Evolutionary conservation across 2,329 filamentous ascomycete genomes (phyloP), one percentile per base, ranked within the genome.

Genomic region (Xylogone sp.): DNA sequence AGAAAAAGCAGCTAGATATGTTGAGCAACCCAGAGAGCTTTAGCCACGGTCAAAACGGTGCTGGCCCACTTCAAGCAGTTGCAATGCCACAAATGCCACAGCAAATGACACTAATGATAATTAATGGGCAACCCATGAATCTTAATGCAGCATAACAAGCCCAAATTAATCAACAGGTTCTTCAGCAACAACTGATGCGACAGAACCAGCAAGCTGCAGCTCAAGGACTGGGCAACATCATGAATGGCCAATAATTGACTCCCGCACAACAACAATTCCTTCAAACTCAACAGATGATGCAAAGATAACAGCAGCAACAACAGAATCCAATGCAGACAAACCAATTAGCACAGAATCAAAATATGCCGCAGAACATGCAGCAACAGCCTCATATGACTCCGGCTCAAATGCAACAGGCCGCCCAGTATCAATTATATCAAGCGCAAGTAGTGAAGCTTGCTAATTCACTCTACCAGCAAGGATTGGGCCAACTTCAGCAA

Each of bases 1-100:
- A n/a, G n/a, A n/a, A n/a, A n/a, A n/a, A n/a, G n/a, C n/a, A n/a
- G n/a, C n/a, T n/a, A n/a, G n/a, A n/a, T n/a, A n/a, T n/a, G n/a
- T n/a, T n/a, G n/a, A n/a, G n/a, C n/a, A n/a, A n/a, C n/a, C n/a
- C n/a, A n/a, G n/a, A n/a, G n/a, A n/a, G n/a, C n/a, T n/a, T n/a
- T n/a, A n/a, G n/a, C n/a, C n/a, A n/a, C n/a, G n/a, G n/a, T n/a
- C n/a, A n/a, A n/a, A n/a, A n/a, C n/a, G n/a, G n/a, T n/a, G n/a
- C n/a, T n/a, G n/a, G 82, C 62, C 82, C 83, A 19, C 77, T 81
- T 44, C 79, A 82, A 43, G 74, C 71, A 39, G 34, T 39, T 18
- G 79, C 81, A 72, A 79, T 84, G 75, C 71, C 76, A 1, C 78
- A 81, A 51, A 75, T 74, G 54, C 78, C 78, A 52, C 78, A 81